A percentile compares a stretch with the other conserved stretches of the same genome.
These are phyloP conservation scores for Tillandsia fasciculata DNA, from an alignment of 176 grass and related monocot species.

Conservation along the genomic window DNA sequence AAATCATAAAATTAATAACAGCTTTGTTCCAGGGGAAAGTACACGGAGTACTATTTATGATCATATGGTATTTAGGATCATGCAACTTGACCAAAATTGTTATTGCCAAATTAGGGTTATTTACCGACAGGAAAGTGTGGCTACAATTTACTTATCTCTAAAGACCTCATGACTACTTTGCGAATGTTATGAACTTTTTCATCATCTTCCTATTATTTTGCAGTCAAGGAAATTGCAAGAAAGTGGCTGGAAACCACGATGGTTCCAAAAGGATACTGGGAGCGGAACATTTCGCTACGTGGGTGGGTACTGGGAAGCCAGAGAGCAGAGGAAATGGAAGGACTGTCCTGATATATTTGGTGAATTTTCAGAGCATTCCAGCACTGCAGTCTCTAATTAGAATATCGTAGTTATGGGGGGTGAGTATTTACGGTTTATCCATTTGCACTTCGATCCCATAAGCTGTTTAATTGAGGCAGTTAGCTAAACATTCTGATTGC, in stretches of 20 bases:
- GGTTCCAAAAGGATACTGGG: slow-evolving; percentile 39
- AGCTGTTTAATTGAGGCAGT: background rate
- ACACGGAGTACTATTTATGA: too few relatives aligned
- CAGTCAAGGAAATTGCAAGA: slow-evolving; percentile 68
- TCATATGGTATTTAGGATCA: too few relatives aligned
- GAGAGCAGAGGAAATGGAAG: slow-evolving; percentile 38
- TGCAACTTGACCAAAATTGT: too few relatives aligned
- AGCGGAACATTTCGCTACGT: slow-evolving; percentile 34
- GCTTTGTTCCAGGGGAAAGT: too few relatives aligned
- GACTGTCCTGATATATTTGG: slow-evolving; percentile 48
- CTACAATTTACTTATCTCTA: too few relatives aligned
- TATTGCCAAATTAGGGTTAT: too few relatives aligned
- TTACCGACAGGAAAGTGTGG: too few relatives aligned
- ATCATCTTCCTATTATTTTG: background rate
- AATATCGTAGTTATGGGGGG: background rate
- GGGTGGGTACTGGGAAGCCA: slow-evolving; percentile 75
- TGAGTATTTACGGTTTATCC: background rate
- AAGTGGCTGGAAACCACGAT: slow-evolving; percentile 64
- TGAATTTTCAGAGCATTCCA: slow-evolving; percentile 15
- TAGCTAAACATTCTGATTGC: background rate
- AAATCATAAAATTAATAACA: too few relatives aligned
- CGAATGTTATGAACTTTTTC: too few relatives aligned
- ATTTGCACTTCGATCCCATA: background rate
- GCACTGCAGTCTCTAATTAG: background rate
- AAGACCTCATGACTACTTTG: too few relatives aligned